A percentile compares a stretch with the other conserved stretches of the same genome.
phyloP scores from a whole-genome alignment of 192 early-diverging fungal genomes.

The Powellomyces hirtus region DNA sequence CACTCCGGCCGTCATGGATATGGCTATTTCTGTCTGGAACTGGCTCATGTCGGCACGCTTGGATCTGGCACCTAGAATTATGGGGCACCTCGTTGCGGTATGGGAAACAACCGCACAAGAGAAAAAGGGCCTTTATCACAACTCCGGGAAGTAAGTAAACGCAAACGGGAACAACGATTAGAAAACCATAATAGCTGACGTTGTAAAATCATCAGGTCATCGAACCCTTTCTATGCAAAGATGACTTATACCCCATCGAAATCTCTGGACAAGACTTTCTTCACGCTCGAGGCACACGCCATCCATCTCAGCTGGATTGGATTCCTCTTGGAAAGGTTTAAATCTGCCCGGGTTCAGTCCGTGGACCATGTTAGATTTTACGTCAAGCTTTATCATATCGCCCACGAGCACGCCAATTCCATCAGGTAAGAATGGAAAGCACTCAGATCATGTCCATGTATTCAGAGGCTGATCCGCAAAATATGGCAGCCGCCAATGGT shows the following conservation, averaged over 20 bases:
- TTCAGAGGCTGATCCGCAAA: neutral
- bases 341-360: slow-evolving; percentile 72
- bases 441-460: too few relatives aligned
- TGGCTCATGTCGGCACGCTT: slow-evolving; percentile 80
- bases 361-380: slow-evolving; percentile 73
- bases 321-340: slow-evolving; percentile 83
- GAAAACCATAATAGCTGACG: too few relatives aligned
- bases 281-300: slow-evolving; percentile 47
- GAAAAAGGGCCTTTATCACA: slow-evolving; percentile 72
- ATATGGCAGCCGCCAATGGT: slow-evolving; percentile 33
- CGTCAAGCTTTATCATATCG: slow-evolving; percentile 75
- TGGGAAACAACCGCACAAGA: slow-evolving; percentile 82
- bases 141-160: too few relatives aligned
- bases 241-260: slow-evolving; percentile 94
- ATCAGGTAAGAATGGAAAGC: too few relatives aligned
- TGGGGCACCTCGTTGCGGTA: slow-evolving; percentile 77
- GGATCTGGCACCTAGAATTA: slow-evolving; percentile 69
- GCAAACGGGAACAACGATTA: too few relatives aligned
- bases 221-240: slow-evolving; percentile 81
- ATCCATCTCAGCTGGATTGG: slow-evolving; percentile 82
- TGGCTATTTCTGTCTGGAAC: slow-evolving; percentile 85
- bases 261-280: slow-evolving; percentile 26
- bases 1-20: slow-evolving; percentile 72
- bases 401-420: slow-evolving; percentile 50
- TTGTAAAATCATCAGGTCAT: slow-evolving; percentile 38